Conservation (phyloP, 1,284 basidiomycete genomes). For the Austroboletus niveus region DNA sequence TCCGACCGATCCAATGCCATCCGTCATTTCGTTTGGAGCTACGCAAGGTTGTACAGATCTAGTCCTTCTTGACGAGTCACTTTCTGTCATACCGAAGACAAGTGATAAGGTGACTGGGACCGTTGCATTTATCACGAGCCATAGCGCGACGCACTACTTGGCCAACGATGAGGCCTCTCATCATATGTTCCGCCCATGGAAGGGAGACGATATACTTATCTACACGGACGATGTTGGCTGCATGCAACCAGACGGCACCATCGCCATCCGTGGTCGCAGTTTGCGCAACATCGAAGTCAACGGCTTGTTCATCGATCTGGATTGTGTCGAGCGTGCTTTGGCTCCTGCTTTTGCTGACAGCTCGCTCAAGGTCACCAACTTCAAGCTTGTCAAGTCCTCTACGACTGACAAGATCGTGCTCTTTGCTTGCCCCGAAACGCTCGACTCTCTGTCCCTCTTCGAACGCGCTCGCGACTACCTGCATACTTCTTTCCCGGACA, state of each 20-base stretch:
- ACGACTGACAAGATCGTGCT: constrained; percentile 21
- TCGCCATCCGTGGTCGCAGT: constrained; percentile 26
- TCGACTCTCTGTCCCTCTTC: constrained; percentile 18
- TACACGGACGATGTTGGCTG: constrained; percentile 31
- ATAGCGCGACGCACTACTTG: constrained; percentile 28
- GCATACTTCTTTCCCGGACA: constrained; percentile 13
- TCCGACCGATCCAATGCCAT: constrained; percentile 26
- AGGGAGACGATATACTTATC: constrained; percentile 20
- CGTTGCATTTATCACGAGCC: constrained; percentile 24
- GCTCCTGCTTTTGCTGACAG: constrained; percentile 19
- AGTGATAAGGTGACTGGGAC: constrained; percentile 17
- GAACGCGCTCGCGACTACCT: constrained; percentile 24
- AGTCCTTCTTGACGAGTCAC: constrained; percentile 25
- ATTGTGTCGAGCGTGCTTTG: constrained; percentile 29
- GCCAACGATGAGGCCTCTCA: constrained; percentile 25
- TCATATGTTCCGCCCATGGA: constrained; percentile 30
- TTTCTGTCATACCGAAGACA: constrained; percentile 20
- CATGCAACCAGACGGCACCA: constrained; percentile 28
- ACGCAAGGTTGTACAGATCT: constrained; percentile 29
- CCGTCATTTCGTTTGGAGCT: constrained; percentile 23
- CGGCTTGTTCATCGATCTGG: constrained; percentile 28
- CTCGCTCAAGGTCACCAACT: constrained; percentile 11
- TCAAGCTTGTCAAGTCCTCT: constrained; percentile 30
- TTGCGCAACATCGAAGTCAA: constrained; percentile 32
- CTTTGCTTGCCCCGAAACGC: constrained; percentile 13